These are phyloP conservation scores for Hymenotorrendiella dingleyae DNA, from an alignment of 2,329 filamentous ascomycete genomes.

Conservation along the genomic window DNA sequence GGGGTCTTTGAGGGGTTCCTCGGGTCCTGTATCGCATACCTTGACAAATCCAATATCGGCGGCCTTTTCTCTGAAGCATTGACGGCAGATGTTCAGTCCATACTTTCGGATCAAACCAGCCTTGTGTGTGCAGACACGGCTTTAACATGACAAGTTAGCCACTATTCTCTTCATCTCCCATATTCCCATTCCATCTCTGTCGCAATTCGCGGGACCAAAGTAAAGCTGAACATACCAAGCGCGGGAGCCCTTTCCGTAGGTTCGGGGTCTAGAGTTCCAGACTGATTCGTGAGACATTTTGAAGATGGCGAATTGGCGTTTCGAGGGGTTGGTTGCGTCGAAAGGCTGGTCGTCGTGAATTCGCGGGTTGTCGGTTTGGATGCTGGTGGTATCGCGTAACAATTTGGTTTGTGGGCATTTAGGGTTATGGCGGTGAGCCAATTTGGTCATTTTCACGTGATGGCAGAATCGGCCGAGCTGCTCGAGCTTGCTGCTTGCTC, in stretches of 20 bases:
- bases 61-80: conserved; percentile 72
- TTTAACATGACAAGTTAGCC: conserved; percentile 33
- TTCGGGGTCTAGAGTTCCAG: conserved; percentile 98
- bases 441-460: neutral
- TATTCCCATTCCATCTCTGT: neutral
- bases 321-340: conserved; percentile 1
- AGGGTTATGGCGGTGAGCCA: conserved; percentile 1
- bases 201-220: neutral
- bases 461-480: neutral
- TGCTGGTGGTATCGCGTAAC: neutral
- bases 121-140: conserved; percentile 85
- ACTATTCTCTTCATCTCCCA: neutral
- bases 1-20: neutral
- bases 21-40: conserved; percentile 36
- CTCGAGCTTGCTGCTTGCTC: too few relatives aligned
- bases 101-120: conserved; percentile 99
- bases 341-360: conserved; percentile 1
- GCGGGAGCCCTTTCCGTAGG: conserved; percentile 94
- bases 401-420: neutral
- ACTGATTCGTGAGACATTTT: conserved; percentile 90
- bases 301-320: conserved; percentile 13
- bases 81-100: conserved; percentile 83
- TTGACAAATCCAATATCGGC: conserved; percentile 69
- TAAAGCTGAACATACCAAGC: conserved; percentile 63
- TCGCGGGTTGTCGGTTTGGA: conserved; percentile 3